Conservation (phyloP, 805 yeast species). For the Phaffomyces opuntiae region DNA sequence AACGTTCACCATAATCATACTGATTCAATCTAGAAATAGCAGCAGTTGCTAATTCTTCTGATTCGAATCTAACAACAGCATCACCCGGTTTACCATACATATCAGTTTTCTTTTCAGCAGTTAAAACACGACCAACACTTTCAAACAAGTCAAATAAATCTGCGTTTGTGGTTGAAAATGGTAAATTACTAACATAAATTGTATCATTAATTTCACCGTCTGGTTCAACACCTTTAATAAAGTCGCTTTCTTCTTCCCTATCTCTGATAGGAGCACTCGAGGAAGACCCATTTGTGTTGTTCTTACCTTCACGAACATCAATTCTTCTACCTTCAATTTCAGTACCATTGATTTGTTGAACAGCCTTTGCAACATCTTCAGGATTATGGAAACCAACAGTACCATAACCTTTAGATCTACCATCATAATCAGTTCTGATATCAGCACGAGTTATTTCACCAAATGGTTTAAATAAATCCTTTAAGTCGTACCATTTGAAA, state of each 20-base stretch:
- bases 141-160: slow-evolving; percentile 83
- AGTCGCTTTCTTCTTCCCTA: slow-evolving; percentile 30
- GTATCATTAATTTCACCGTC: slow-evolving; percentile 53
- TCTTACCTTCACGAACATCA: slow-evolving; percentile 73
- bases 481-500: slow-evolving; percentile 77
- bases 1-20: slow-evolving; percentile 81
- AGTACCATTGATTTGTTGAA: slow-evolving; percentile 60
- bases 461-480: slow-evolving; percentile 71
- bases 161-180: slow-evolving; percentile 80
- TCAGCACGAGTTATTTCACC: slow-evolving; percentile 84
- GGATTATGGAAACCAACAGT: slow-evolving; percentile 61
- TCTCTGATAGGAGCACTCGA: background rate
- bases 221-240: slow-evolving; percentile 60
- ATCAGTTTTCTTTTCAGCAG: slow-evolving; percentile 69
- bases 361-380: slow-evolving; percentile 68
- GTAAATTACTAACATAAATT: slow-evolving; percentile 71
- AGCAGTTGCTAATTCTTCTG: slow-evolving; percentile 57
- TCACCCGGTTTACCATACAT: slow-evolving; percentile 66
- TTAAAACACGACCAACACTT: slow-evolving; percentile 67
- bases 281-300: slow-evolving; percentile 7
- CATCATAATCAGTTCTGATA: slow-evolving; percentile 55
- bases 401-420: slow-evolving; percentile 83
- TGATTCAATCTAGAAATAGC: slow-evolving; percentile 72
- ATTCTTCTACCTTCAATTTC: slow-evolving; percentile 69
- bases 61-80: slow-evolving; percentile 78